These are phyloP conservation scores for Cordyceps farinosa DNA, from an alignment of 2,329 filamentous ascomycete species.

Conservation along the genomic window DNA sequence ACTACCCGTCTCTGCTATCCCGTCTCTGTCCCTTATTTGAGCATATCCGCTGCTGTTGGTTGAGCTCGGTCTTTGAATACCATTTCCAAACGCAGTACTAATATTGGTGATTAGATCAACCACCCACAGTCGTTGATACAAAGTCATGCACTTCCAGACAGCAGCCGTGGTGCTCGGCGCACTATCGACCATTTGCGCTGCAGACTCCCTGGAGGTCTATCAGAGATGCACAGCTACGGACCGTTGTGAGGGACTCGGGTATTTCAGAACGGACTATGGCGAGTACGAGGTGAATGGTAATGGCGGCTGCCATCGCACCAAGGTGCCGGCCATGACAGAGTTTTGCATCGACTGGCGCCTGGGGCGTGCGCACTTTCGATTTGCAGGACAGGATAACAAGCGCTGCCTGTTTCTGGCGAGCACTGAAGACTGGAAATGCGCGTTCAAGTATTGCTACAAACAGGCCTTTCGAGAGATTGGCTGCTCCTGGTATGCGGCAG, in stretches of 20 bases:
- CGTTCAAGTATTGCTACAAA: background rate
- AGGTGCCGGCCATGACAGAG: constrained; percentile 16
- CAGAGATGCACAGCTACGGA: background rate
- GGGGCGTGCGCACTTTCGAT: constrained; percentile 17
- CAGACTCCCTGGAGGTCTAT: background rate
- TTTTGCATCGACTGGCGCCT: constrained; percentile 18
- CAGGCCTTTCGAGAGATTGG: background rate
- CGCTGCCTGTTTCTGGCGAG: constrained; percentile 9
- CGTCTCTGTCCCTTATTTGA: background rate
- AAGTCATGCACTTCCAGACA: background rate
- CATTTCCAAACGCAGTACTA: background rate
- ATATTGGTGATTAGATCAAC: background rate
- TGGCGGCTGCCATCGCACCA: constrained; percentile 17
- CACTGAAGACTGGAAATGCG: background rate
- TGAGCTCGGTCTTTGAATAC: background rate
- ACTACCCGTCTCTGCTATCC: background rate
- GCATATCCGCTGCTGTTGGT: background rate
- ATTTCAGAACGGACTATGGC: constrained; percentile 27
- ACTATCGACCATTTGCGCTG: background rate
- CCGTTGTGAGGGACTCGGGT: constrained; percentile 10
- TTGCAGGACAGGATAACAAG: constrained; percentile 15
- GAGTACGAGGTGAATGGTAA: constrained; percentile 16
- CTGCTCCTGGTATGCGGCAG: constrained; percentile 3
- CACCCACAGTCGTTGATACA: too few species aligned
- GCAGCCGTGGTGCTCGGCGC: background rate